phyloP scores from a whole-genome alignment of 768 basidiomycete genomes.

The Hypholoma fasciculare region DNA sequence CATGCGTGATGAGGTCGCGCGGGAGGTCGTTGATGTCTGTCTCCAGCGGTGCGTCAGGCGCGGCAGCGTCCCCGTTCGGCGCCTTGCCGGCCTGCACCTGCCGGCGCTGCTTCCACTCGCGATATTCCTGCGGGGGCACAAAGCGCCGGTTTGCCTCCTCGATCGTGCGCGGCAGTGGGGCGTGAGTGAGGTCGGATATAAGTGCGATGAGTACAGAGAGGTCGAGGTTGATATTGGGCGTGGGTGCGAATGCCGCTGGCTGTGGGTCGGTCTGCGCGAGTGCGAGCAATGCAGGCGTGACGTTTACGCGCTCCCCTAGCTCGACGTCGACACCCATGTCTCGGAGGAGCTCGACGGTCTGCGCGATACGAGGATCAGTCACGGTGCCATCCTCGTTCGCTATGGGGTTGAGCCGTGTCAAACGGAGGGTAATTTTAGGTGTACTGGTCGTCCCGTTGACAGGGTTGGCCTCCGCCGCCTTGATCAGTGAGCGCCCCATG shows the following conservation, averaged over 20 bases:
- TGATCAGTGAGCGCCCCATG: conserved; percentile 67
- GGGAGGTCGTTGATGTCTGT: conserved; percentile 31
- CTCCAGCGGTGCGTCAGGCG: conserved; percentile 16
- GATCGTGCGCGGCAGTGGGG: conserved; percentile 54
- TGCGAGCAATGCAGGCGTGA: conserved; percentile 17
- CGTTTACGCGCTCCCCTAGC: conserved; percentile 54
- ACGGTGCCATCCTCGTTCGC: conserved; percentile 16
- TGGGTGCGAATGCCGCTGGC: conserved; percentile 41
- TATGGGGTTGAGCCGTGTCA: conserved; percentile 66
- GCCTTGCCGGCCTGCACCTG: conserved; percentile 14
- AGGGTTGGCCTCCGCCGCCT: conserved; percentile 61
- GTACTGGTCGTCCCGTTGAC: conserved; percentile 36
- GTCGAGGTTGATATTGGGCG: conserved; percentile 72
- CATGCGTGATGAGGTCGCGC: conserved; percentile 51
- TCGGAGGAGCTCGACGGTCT: conserved; percentile 56
- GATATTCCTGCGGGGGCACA: conserved; percentile 54
- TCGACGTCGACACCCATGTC: conserved; percentile 67
- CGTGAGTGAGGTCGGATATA: conserved; percentile 80
- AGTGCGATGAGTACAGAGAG: conserved; percentile 84
- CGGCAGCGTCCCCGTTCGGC: background rate
- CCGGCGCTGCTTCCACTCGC: conserved; percentile 57
- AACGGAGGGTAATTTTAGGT: conserved; percentile 57
- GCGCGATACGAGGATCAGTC: conserved; percentile 55
- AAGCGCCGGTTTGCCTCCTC: conserved; percentile 68
- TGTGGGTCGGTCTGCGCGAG: background rate